Conservation (phyloP, 495 filamentous ascomycete species). For the Penicillium cinerascens region DNA sequence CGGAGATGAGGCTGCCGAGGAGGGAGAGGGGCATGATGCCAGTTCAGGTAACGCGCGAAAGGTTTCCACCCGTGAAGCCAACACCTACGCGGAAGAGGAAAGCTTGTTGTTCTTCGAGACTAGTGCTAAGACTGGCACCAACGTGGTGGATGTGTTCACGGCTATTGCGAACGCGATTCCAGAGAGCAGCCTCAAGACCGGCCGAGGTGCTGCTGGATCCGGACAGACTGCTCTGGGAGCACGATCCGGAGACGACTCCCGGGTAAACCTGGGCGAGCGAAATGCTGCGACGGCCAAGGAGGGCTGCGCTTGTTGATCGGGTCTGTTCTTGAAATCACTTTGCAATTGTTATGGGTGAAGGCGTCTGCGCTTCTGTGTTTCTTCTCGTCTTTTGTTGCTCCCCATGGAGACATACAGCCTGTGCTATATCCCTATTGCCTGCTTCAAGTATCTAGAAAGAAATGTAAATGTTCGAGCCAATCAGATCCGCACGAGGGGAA, state of each 20-base stretch:
- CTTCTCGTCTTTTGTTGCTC: slow-evolving; percentile 12
- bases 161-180: slow-evolving; percentile 98
- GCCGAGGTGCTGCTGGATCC: slow-evolving; percentile 61
- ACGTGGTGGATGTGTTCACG: slow-evolving; percentile 93
- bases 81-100: slow-evolving; percentile 91
- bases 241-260: slow-evolving; percentile 39
- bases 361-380: slow-evolving; percentile 18
- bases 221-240: slow-evolving; percentile 43
- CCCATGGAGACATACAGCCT: not conserved
- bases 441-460: not conserved
- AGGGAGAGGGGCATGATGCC: slow-evolving; percentile 57
- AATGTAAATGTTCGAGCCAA: slow-evolving; percentile 12
- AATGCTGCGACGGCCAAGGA: slow-evolving; percentile 67
- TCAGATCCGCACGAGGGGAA: slow-evolving; percentile 27
- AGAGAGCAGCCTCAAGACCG: slow-evolving; percentile 89
- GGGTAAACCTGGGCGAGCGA: slow-evolving; percentile 45
- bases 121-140: slow-evolving; percentile 90
- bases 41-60: slow-evolving; percentile 78
- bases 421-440: slow-evolving; percentile 7
- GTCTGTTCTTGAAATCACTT: slow-evolving; percentile 7
- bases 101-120: slow-evolving; percentile 94
- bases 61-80: slow-evolving; percentile 83
- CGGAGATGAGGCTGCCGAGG: slow-evolving; percentile 40
- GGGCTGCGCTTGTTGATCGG: slow-evolving; percentile 78
- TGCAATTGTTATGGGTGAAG: slow-evolving; percentile 21